Conservation (phyloP, 441 rosid species). For the Pelargonium australe region DNA sequence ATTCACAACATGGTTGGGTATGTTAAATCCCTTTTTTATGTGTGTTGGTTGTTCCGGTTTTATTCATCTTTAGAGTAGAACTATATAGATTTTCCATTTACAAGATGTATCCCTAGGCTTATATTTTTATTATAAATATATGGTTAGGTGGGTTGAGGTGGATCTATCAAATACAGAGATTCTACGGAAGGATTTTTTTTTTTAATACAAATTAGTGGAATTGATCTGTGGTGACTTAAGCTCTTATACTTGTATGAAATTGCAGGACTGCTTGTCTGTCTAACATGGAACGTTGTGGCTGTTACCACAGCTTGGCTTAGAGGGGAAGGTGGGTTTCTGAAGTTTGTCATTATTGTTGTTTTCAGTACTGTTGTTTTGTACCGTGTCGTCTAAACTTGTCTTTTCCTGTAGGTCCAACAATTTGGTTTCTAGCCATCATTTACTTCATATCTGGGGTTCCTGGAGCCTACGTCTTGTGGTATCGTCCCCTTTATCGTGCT, state of each 20-base stretch:
- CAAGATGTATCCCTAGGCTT: too few relatives aligned
- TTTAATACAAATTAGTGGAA: background rate
- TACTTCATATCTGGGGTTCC: constrained; percentile 89
- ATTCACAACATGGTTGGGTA: constrained; percentile 87
- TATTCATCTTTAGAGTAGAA: too few relatives aligned
- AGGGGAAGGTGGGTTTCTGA: constrained; percentile 65
- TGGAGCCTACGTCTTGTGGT: constrained; percentile 88
- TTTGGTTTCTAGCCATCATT: constrained; percentile 93
- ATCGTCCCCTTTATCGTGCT: constrained; percentile 95
- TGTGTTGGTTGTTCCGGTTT: background rate
- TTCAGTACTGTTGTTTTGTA: constrained; percentile 5
- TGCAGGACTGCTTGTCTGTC: constrained; percentile 71
- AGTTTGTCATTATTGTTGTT: constrained; percentile 11
- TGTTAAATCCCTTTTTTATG: constrained; percentile 20
- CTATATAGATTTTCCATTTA: too few relatives aligned
- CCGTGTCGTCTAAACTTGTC: constrained; percentile 18
- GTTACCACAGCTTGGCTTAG: constrained; percentile 84
- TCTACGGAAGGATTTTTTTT: constrained; percentile 3
- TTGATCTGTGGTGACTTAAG: constrained; percentile 10
- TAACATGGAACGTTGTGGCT: constrained; percentile 87
- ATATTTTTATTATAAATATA: too few relatives aligned
- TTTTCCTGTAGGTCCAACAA: constrained; percentile 60
- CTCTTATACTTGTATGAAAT: constrained; percentile 15
- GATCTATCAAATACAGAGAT: too few relatives aligned
- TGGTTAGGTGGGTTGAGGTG: too few relatives aligned